phyloP scores from a whole-genome alignment of 2,329 filamentous ascomycete genomes.

The Nigrograna mackinnonii region DNA sequence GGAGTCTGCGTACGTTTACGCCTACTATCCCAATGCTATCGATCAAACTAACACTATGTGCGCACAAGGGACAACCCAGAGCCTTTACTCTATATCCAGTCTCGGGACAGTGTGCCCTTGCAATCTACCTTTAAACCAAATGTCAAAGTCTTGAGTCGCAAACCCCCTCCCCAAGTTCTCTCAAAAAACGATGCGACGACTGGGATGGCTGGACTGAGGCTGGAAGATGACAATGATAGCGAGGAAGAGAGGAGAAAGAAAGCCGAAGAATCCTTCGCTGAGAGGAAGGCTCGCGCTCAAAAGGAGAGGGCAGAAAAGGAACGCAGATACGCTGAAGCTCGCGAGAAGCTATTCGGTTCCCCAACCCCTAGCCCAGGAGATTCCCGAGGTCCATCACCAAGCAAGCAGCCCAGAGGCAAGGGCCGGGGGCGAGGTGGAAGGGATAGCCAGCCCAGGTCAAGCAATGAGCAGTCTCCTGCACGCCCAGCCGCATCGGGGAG shows the following conservation, averaged over 20 bases:
- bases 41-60: slow-evolving; percentile 16
- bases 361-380: slow-evolving; percentile 36
- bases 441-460: slow-evolving; percentile 41
- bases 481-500: slow-evolving; percentile 41
- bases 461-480: slow-evolving; percentile 40
- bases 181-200: slow-evolving; percentile 56
- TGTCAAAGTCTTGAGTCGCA: slow-evolving; percentile 83
- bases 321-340: slow-evolving; percentile 83
- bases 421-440: slow-evolving; percentile 40
- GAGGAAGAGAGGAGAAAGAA: slow-evolving; percentile 65
- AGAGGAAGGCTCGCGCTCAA: slow-evolving; percentile 77
- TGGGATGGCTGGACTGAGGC: slow-evolving; percentile 49
- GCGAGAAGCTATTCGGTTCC: slow-evolving; percentile 84
- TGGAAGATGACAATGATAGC: slow-evolving; percentile 63
- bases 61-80: slow-evolving; percentile 69
- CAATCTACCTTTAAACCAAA: slow-evolving; percentile 77
- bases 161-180: slow-evolving; percentile 67
- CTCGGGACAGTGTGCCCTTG: slow-evolving; percentile 65
- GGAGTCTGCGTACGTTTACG: slow-evolving; percentile 74
- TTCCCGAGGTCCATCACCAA: slow-evolving; percentile 39
- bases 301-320: slow-evolving; percentile 87
- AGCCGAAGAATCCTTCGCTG: slow-evolving; percentile 70
- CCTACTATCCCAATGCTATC: not conserved
- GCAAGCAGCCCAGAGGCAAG: slow-evolving; percentile 36
- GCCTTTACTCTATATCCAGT: slow-evolving; percentile 75